Evolutionary conservation across 805 yeast species (phyloP), one percentile per base, ranked within the genome.

Genomic region (Dipodascopsis uninucleata): DNA sequence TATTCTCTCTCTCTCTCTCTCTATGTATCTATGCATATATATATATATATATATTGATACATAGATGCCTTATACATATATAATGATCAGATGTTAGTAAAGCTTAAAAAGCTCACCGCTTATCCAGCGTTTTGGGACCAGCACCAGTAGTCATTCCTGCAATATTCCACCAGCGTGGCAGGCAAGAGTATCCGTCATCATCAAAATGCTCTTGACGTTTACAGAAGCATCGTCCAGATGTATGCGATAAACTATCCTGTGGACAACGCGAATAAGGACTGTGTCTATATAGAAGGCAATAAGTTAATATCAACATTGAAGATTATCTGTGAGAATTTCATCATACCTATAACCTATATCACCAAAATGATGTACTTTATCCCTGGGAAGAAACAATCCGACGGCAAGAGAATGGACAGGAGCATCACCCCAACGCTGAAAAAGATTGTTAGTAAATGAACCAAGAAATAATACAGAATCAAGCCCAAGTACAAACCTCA

Each of bases 381-480:
- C 65, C 56, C 71, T 70, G 49, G 77, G 72, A 39, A 81, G 63
- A 58, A 83, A 71, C 36, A 81, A 65, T 1, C 87, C 66, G 2
- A 78, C 84, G 4, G 85, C 94, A 39, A 85, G 72, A 0, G 94
- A 77, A 66, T 85, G 95, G n/a, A 85, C 77, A 3, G 95, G 95
- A 0, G 95, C 95, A 65, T 86, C 96, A 17, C 96, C 96, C 95
- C 95, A 86, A 55, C 96, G 72, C 67, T 86, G 93, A 60, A 84
- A 83, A 62, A 77, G 47, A 63, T 64, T 47, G 54, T 66, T 42
- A 68, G 68, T 4, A 69, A 69, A 21, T 67, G 69, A 12, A 53
- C 43, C 18, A 33, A 28, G 42, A 65, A 69, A 14, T 66, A 49
- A 39, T 49, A 55, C 5, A 61, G 49, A 32, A 63, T 61, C 50